A percentile compares a stretch with the other conserved stretches of the same genome.
Evolutionary conservation across 768 basidiomycete species (phyloP).

Genomic region (Kwoniella shandongensis): DNA sequence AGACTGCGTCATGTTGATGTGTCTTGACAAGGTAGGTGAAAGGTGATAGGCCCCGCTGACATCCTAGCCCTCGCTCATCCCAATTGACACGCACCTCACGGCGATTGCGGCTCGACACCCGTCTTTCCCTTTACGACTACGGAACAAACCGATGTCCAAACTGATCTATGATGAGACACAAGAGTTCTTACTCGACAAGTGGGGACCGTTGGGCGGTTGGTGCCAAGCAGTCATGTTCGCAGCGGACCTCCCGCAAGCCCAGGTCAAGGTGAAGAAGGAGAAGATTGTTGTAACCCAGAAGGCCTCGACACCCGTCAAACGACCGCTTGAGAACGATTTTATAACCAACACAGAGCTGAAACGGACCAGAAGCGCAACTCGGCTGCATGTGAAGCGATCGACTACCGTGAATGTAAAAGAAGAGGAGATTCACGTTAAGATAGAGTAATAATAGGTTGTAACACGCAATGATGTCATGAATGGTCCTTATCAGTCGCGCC

Average conservation of each 20-base stretch:
- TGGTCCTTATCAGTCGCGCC: not conserved
- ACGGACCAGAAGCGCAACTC: slow-evolving; percentile 19
- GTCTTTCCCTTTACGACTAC: slow-evolving; percentile 41
- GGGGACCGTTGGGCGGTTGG: slow-evolving; percentile 52
- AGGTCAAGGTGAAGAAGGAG: slow-evolving; percentile 5
- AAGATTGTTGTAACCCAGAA: not conserved
- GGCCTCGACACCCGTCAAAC: slow-evolving; percentile 1
- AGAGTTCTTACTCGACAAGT: slow-evolving; percentile 39
- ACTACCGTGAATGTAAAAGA: not conserved
- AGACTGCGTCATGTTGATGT: slow-evolving; percentile 91
- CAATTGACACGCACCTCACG: slow-evolving; percentile 92
- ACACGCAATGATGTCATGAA: slow-evolving; percentile 21
- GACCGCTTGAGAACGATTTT: not conserved
- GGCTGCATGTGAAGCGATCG: not conserved
- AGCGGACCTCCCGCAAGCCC: slow-evolving; percentile 38
- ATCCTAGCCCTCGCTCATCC: slow-evolving; percentile 73
- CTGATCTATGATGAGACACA: slow-evolving; percentile 49
- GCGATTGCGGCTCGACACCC: slow-evolving; percentile 67
- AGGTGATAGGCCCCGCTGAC: slow-evolving; percentile 6
- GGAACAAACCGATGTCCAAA: slow-evolving; percentile 49
- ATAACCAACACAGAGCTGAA: slow-evolving; percentile 1
- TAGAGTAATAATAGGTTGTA: not conserved
- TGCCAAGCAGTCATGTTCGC: slow-evolving; percentile 54
- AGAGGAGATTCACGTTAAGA: slow-evolving; percentile 6
- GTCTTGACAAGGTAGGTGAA: slow-evolving; percentile 72